Conservation (phyloP, 2,329 filamentous ascomycete species). For the Alternaria brassicae region DNA sequence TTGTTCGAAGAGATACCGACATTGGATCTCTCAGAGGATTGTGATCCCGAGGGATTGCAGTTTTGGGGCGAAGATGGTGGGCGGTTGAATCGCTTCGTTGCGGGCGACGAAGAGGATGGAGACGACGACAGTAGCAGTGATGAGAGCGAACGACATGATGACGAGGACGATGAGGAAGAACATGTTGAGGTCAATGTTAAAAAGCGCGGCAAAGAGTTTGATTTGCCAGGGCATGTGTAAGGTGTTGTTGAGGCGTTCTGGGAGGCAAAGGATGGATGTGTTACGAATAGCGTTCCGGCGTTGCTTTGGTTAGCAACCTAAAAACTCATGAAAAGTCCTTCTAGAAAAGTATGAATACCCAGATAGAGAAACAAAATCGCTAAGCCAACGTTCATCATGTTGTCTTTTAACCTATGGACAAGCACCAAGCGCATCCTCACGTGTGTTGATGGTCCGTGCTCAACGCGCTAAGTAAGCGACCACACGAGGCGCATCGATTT, state of each 20-base stretch:
- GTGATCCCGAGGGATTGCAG: constrained; percentile 40
- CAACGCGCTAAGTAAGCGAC: constrained; percentile 28
- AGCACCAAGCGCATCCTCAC: constrained; percentile 7
- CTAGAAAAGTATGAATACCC: constrained; percentile 9
- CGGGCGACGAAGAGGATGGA: constrained; percentile 37
- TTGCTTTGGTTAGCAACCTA: background rate
- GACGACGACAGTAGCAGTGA: constrained; percentile 45
- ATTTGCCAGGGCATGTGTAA: constrained; percentile 49
- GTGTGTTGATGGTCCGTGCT: constrained; percentile 8
- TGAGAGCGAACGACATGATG: constrained; percentile 45
- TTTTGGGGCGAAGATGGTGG: constrained; percentile 46
- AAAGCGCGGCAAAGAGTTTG: constrained; percentile 37
- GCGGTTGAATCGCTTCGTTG: constrained; percentile 30
- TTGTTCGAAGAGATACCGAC: constrained; percentile 44
- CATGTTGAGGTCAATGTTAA: constrained; percentile 35
- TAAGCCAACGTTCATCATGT: background rate
- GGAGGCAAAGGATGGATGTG: constrained; percentile 3
- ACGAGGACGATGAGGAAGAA: constrained; percentile 39
- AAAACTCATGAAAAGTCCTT: background rate
- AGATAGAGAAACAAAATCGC: background rate
- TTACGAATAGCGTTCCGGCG: background rate
- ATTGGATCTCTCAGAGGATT: constrained; percentile 37
- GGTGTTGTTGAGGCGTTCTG: constrained; percentile 20
- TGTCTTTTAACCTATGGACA: background rate
- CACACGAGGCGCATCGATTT: constrained; percentile 26